Conservation (phyloP, 106 monocot species). For the Agapanthus africanus region DNA sequence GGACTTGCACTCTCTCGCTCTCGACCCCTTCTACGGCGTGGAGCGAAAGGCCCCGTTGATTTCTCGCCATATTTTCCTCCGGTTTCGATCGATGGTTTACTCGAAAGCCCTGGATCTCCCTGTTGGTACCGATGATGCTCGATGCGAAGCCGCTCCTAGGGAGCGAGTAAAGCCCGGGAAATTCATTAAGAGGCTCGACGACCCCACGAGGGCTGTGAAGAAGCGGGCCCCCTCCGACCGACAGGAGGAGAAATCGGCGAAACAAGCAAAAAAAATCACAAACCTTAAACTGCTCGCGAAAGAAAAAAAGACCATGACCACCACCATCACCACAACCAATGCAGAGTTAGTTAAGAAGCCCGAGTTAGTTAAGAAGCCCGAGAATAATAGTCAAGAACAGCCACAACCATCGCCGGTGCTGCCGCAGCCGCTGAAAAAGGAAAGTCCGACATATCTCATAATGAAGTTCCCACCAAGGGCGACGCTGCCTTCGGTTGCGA, state of each 20-base stretch:
- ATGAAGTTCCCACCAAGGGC: conserved; percentile 21
- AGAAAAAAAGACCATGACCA: conserved; percentile 3
- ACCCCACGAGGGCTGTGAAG: not conserved
- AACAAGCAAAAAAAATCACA: conserved; percentile 11
- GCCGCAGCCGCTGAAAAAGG: not conserved
- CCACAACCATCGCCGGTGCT: not conserved
- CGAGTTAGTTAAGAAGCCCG: not conserved
- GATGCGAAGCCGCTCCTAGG: not conserved
- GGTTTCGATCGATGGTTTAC: conserved; percentile 42
- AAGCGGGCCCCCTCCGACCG: conserved; percentile 20
- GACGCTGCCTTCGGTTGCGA: conserved; percentile 14
- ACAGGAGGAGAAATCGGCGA: conserved; percentile 13
- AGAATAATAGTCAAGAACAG: conserved; percentile 1
- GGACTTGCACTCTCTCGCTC: conserved; percentile 38
- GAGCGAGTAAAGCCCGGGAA: conserved; percentile 3
- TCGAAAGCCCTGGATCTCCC: conserved; percentile 25
- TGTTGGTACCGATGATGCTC: not conserved
- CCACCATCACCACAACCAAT: not conserved
- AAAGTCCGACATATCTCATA: conserved; percentile 10
- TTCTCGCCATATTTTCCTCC: conserved; percentile 25
- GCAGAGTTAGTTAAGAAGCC: not conserved
- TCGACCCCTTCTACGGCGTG: conserved; percentile 42
- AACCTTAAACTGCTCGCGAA: conserved; percentile 8
- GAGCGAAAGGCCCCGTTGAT: conserved; percentile 23
- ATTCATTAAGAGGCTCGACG: not conserved